These are phyloP conservation scores for Talaromyces albobiverticillius DNA, from an alignment of 2,329 filamentous ascomycete species.

Conservation along the genomic window DNA sequence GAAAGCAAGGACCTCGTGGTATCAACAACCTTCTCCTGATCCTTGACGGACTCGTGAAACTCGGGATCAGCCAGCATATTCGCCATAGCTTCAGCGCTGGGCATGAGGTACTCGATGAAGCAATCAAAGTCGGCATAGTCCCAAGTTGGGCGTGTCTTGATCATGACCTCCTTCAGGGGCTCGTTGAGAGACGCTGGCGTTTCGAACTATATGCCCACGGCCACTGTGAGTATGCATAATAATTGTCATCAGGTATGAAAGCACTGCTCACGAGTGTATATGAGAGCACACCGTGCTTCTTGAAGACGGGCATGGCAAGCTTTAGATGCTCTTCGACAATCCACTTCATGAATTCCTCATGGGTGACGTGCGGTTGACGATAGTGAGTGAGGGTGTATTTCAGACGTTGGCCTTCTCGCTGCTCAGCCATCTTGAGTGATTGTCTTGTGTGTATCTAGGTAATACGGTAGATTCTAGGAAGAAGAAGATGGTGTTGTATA, in stretches of 20 bases:
- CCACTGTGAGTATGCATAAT: no score
- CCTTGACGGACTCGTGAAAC: constrained; percentile 21
- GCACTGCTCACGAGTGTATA: constrained; percentile 27
- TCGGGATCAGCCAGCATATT: constrained; percentile 25
- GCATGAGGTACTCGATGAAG: constrained; percentile 28
- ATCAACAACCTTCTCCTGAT: constrained; percentile 31
- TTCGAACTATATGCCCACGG: background rate
- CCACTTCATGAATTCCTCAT: constrained; percentile 32
- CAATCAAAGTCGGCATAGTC: constrained; percentile 26
- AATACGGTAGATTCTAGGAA: no score
- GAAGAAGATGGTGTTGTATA: no score
- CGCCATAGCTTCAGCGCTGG: constrained; percentile 19
- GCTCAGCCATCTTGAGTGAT: constrained; percentile 11
- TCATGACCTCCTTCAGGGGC: constrained; percentile 13
- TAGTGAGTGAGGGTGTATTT: constrained; percentile 30
- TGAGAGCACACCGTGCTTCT: constrained; percentile 22
- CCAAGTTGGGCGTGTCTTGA: constrained; percentile 14
- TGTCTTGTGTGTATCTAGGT: no score
- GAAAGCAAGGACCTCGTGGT: constrained; percentile 24
- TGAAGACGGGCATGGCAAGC: constrained; percentile 26
- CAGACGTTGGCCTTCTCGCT: constrained; percentile 16
- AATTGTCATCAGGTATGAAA: no score
- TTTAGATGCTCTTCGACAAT: constrained; percentile 28
- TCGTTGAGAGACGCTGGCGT: constrained; percentile 3
- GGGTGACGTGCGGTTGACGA: constrained; percentile 26